phyloP scores from a whole-genome alignment of 768 basidiomycete genomes.

The Pleurotus giganteus region DNA sequence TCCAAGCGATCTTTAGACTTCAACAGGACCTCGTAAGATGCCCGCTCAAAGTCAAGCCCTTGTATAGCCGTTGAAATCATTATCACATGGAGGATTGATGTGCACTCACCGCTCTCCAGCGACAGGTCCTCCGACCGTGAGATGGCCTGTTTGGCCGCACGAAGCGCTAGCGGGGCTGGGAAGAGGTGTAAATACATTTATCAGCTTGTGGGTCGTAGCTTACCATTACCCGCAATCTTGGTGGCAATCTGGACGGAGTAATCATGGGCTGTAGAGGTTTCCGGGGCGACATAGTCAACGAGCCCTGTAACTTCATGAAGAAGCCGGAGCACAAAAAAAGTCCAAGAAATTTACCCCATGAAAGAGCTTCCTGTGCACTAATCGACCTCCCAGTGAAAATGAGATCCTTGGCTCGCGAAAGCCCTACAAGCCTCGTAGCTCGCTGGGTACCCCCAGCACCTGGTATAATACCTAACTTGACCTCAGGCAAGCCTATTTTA shows the following conservation, averaged over 20 bases:
- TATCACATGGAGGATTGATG: neutral
- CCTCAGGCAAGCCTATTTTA: conserved; percentile 89
- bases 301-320: conserved; percentile 50
- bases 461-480: conserved; percentile 77
- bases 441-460: conserved; percentile 91
- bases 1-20: conserved; percentile 75
- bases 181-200: neutral
- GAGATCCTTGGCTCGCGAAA: conserved; percentile 80
- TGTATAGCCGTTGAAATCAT: neutral
- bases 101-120: conserved; percentile 62
- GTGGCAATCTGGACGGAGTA: conserved; percentile 69
- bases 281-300: conserved; percentile 74
- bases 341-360: conserved; percentile 52
- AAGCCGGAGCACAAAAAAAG: neutral
- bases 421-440: conserved; percentile 71
- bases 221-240: conserved; percentile 68
- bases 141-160: conserved; percentile 87
- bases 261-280: conserved; percentile 62
- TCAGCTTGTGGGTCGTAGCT: neutral
- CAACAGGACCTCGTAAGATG: conserved; percentile 79
- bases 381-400: conserved; percentile 80
- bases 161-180: conserved; percentile 79
- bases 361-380: conserved; percentile 63
- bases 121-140: conserved; percentile 76
- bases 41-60: conserved; percentile 92